Evolutionary conservation across 2,329 filamentous ascomycete genomes (phyloP), one percentile per base, ranked within the genome.

Genomic region (Beauveria scarabaeidicola): DNA sequence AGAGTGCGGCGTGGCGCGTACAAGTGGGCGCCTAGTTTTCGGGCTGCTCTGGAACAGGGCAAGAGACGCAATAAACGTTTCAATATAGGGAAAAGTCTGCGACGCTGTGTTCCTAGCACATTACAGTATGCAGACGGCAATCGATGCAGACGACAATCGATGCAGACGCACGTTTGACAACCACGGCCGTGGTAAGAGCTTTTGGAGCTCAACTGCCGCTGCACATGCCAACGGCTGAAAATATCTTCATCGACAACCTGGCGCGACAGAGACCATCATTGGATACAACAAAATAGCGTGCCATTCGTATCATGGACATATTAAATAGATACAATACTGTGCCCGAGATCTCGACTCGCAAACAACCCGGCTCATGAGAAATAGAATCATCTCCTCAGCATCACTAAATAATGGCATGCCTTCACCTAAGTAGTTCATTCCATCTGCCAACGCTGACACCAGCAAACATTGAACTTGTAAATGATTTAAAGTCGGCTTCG

Each of bases 271-370:
- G 13, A 15, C 32, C 32, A 32, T 13, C 29, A 13, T 41, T 19
- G 40, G 17, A 21, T n/a, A 27, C 27, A 38, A 51, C 9, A 36
- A 52, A 52, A 58, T 50, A 23, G 55, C 38, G 36, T 58, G 47
- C 47, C 55, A 40, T 58, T 58, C 36, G 44, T 58, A 11, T 38
- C 43, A 52, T 43, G 55, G 55, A 58, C 47, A 58, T 58, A 58
- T 58, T 58, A 58, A 58, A 58, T 36, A 51, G 11, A 58, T 58
- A 58, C 55, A 58, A 8, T 58, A 58, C 55, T 58, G 55, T 51
- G 44, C n/a, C 25, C 32, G 36, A 57, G 46, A 27, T 13, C n/a
- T 50, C 32, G 46, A 23, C 44, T 57, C 54, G 53, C 46, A 57
- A 57, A 41, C 29, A 43, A 36, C 47, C 48, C n/a, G 47, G 25